Percentiles rank a stretch among this genome's conserved stretches.
Conservation (phyloP, 768 basidiomycete genomes). For the Antrodiella citrinella region DNA sequence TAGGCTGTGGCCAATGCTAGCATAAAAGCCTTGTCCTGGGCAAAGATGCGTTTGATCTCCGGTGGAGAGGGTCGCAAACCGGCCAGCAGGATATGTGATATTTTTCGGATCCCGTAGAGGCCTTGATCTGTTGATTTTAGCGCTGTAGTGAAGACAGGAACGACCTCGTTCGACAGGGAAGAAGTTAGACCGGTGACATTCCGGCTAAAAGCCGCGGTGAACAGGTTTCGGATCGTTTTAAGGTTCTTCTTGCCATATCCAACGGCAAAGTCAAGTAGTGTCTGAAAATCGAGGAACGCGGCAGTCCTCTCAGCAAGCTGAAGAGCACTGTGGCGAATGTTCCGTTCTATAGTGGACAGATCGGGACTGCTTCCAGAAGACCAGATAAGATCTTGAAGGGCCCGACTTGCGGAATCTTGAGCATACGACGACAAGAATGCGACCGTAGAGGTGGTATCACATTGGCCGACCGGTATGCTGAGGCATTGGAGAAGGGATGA, state of each 20-base stretch:
- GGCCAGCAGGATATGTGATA: slow-evolving; percentile 44
- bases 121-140: slow-evolving; percentile 41
- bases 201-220: slow-evolving; percentile 31
- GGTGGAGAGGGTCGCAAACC: slow-evolving; percentile 46
- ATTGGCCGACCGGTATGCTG: slow-evolving; percentile 38
- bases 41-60: slow-evolving; percentile 42
- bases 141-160: slow-evolving; percentile 45
- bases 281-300: slow-evolving; percentile 37
- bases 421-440: slow-evolving; percentile 52
- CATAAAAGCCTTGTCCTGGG: slow-evolving; percentile 42
- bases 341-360: slow-evolving; percentile 31
- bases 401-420: slow-evolving; percentile 44
- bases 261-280: slow-evolving; percentile 56
- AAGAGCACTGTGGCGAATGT: slow-evolving; percentile 41
- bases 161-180: slow-evolving; percentile 32
- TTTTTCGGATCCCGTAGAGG: slow-evolving; percentile 58
- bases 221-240: slow-evolving; percentile 36
- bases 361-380: slow-evolving; percentile 13
- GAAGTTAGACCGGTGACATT: slow-evolving; percentile 28
- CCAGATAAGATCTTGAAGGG: slow-evolving; percentile 57
- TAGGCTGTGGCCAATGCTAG: slow-evolving; percentile 53
- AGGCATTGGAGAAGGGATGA: slow-evolving; percentile 39
- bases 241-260: slow-evolving; percentile 39
- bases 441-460: slow-evolving; percentile 35
- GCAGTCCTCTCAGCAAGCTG: slow-evolving; percentile 51